Percentiles rank a stretch among this genome's conserved stretches.
These are phyloP conservation scores for Jimgerdemannia flammicorona DNA, from an alignment of 192 early-diverging fungal genomes.

Conservation along the genomic window DNA sequence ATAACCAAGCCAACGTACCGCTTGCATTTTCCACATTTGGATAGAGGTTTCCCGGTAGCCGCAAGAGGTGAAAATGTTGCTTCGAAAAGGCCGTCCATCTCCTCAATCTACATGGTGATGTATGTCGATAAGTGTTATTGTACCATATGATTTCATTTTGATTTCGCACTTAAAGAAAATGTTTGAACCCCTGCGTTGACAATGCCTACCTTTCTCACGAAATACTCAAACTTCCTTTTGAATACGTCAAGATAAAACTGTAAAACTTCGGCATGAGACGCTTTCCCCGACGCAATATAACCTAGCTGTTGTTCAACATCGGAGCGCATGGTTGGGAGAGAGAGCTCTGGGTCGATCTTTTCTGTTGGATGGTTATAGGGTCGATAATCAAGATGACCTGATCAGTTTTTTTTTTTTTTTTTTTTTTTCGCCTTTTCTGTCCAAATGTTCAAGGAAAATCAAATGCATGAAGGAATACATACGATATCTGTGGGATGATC, in stretches of 20 bases:
- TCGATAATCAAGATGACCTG: too few relatives aligned
- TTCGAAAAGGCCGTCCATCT: constrained; percentile 50
- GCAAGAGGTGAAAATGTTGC: constrained; percentile 50
- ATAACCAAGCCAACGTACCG: constrained; percentile 4
- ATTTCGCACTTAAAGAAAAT: too few relatives aligned
- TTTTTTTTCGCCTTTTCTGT: too few relatives aligned
- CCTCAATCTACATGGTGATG: constrained; percentile 18
- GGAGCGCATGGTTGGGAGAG: constrained; percentile 41
- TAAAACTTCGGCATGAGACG: constrained; percentile 26
- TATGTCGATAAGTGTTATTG: background rate
- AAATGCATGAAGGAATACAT: too few relatives aligned
- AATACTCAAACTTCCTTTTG: constrained; percentile 39
- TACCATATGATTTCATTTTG: background rate
- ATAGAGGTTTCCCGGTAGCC: constrained; percentile 36
- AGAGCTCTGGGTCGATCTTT: constrained; percentile 53
- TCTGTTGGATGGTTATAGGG: constrained; percentile 11
- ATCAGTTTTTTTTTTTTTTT: too few relatives aligned
- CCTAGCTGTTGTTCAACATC: constrained; percentile 45
- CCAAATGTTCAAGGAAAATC: too few relatives aligned
- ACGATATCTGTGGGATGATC: too few relatives aligned
- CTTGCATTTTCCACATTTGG: constrained; percentile 49
- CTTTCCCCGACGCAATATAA: constrained; percentile 42
- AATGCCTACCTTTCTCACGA: constrained; percentile 5
- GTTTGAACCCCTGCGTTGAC: background rate
- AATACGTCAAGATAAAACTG: constrained; percentile 36